Conservation (phyloP, 192 early-diverging fungal genomes). For the Chytriomyces sp. region DNA sequence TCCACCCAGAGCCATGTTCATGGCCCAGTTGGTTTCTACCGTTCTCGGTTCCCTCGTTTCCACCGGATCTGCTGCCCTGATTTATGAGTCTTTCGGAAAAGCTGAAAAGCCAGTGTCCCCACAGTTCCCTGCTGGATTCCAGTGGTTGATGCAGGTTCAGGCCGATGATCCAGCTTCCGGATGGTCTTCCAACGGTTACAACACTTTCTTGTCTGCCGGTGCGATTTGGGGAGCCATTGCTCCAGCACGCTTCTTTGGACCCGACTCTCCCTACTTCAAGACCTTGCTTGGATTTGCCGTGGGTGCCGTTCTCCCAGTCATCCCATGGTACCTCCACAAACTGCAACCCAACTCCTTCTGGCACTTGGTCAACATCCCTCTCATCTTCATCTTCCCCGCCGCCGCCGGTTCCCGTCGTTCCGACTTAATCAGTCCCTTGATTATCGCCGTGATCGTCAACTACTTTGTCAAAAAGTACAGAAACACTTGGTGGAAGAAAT, state of each 20-base stretch:
- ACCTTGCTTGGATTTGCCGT: conserved; percentile 29
- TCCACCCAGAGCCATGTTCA: conserved; percentile 64
- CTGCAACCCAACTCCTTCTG: conserved; percentile 24
- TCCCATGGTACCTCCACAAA: conserved; percentile 49
- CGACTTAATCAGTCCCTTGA: conserved; percentile 23
- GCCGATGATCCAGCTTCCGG: not conserved
- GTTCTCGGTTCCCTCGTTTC: conserved; percentile 57
- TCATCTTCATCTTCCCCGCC: conserved; percentile 13
- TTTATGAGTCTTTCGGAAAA: conserved; percentile 9
- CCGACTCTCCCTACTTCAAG: conserved; percentile 26
- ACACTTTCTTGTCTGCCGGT: conserved; percentile 66
- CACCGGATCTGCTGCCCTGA: not conserved
- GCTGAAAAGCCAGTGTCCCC: not conserved
- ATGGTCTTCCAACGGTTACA: conserved; percentile 34
- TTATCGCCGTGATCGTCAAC: conserved; percentile 1
- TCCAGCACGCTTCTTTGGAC: conserved; percentile 66
- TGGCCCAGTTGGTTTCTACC: conserved; percentile 56
- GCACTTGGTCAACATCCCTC: conserved; percentile 30
- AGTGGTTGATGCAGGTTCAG: no score
- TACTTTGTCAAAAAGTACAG: conserved; percentile 29
- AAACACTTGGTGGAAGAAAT: conserved; percentile 62
- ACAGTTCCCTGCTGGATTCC: not conserved
- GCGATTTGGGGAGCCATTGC: conserved; percentile 79
- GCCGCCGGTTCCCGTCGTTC: conserved; percentile 9
- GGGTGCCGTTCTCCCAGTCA: conserved; percentile 38